phyloP scores from a whole-genome alignment of 441 rosid genomes.

The Croton laevigatus region DNA sequence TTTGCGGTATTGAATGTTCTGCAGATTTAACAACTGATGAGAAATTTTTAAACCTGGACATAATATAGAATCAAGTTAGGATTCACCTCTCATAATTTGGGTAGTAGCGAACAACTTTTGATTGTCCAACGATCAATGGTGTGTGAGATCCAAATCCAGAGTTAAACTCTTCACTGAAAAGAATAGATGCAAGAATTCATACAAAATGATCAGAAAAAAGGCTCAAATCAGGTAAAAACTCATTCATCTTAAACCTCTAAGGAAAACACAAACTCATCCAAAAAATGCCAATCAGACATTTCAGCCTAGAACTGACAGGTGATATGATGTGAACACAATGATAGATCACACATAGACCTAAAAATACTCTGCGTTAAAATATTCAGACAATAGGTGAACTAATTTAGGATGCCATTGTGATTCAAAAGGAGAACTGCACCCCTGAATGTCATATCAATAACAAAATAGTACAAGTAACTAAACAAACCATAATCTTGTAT shows the following conservation, averaged over 20 bases:
- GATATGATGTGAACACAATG: background rate
- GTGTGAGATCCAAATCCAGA: conserved; percentile 99
- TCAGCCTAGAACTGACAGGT: background rate
- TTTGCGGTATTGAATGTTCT: conserved; percentile 75
- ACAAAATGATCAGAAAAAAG: conserved; percentile 5
- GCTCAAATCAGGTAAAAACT: background rate
- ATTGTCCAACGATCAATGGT: conserved; percentile 92
- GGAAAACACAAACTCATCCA: background rate
- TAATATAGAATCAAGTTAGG: conserved; percentile 14
- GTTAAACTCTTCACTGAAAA: conserved; percentile 87
- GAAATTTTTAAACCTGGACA: conserved; percentile 16
- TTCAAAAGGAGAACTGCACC: conserved; percentile 1
- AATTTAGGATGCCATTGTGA: background rate
- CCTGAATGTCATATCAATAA: background rate
- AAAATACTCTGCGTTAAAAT: background rate
- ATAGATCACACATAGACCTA: conserved; percentile 1
- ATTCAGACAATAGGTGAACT: background rate
- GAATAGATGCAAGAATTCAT: conserved; percentile 15
- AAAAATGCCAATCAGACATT: background rate
- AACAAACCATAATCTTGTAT: background rate
- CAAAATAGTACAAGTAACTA: background rate
- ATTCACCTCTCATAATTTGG: conserved; percentile 81
- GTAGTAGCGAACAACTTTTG: conserved; percentile 82
- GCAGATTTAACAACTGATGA: conserved; percentile 36
- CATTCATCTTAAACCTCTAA: conserved; percentile 9